These are phyloP conservation scores for Aureobasidium uvarum DNA, from an alignment of 2,329 filamentous ascomycete genomes.

Conservation along the genomic window DNA sequence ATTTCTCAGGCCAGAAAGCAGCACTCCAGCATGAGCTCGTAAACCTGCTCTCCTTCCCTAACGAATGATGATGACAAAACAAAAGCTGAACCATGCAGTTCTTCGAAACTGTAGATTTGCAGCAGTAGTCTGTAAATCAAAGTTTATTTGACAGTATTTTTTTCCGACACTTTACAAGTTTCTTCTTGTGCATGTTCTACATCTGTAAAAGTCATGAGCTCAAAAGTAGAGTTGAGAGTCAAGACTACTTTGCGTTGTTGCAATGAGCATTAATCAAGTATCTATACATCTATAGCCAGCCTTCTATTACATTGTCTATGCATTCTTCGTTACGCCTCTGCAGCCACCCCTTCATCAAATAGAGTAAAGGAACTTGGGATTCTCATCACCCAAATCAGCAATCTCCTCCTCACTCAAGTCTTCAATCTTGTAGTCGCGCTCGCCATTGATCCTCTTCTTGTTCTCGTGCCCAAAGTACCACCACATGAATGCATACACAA, in stretches of 20 bases:
- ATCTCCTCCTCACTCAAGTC: conserved; percentile 46
- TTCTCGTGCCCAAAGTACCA: conserved; percentile 43
- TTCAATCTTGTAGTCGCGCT: conserved; percentile 43
- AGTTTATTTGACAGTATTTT: not conserved
- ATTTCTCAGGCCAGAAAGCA: conserved; percentile 36
- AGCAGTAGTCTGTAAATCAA: not conserved
- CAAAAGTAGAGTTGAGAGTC: no score
- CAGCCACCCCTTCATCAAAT: conserved; percentile 29
- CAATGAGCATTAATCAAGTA: not conserved
- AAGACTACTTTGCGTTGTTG: no score
- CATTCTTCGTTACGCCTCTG: not conserved
- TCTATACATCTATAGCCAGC: not conserved
- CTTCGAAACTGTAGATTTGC: conserved; percentile 18
- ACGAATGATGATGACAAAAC: conserved; percentile 9
- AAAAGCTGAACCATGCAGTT: conserved; percentile 14
- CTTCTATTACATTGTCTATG: not conserved
- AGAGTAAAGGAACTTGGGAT: conserved; percentile 47
- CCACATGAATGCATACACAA: conserved; percentile 42
- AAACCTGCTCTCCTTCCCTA: not conserved
- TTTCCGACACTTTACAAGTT: not conserved
- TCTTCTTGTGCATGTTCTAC: not conserved
- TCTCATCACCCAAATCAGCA: conserved; percentile 48
- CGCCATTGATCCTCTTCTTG: conserved; percentile 40
- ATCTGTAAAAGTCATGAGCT: no score
- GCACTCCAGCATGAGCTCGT: conserved; percentile 34